phyloP scores from a whole-genome alignment of 2,329 filamentous ascomycete species.

The Daldinia sp. region DNA sequence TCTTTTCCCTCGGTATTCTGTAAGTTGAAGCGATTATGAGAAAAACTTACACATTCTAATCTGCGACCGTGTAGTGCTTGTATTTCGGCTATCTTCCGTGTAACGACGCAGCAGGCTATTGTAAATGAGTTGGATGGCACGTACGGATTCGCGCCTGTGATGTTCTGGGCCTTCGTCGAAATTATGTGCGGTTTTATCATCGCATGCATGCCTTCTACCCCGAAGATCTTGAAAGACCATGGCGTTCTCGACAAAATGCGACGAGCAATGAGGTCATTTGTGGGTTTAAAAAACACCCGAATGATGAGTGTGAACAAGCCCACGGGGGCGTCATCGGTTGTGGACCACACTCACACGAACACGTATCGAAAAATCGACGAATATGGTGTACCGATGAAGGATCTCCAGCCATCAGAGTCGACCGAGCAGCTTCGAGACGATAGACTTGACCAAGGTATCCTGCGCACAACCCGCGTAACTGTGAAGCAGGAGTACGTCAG shows the following conservation, averaged over 20 bases:
- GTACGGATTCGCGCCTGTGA: constrained; percentile 55
- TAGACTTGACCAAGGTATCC: constrained; percentile 38
- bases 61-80: constrained; percentile 53
- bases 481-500: constrained; percentile 34
- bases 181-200: constrained; percentile 62
- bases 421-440: constrained; percentile 44
- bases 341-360: constrained; percentile 27
- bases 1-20: constrained; percentile 52
- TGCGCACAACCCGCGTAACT: constrained; percentile 43
- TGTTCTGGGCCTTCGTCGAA: constrained; percentile 60
- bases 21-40: constrained; percentile 28
- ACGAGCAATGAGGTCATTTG: constrained; percentile 35
- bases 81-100: constrained; percentile 55
- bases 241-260: constrained; percentile 41
- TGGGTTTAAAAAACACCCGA: constrained; percentile 32
- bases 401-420: constrained; percentile 43
- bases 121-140: constrained; percentile 50
- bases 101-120: constrained; percentile 52
- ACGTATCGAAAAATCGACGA: constrained; percentile 44
- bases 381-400: constrained; percentile 38
- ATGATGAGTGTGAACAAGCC: constrained; percentile 28
- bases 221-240: constrained; percentile 53
- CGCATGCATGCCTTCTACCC: constrained; percentile 54
- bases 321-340: constrained; percentile 13
- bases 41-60: constrained; percentile 7